phyloP scores from a whole-genome alignment of 768 basidiomycete genomes.

The Lentinula edodes region DNA sequence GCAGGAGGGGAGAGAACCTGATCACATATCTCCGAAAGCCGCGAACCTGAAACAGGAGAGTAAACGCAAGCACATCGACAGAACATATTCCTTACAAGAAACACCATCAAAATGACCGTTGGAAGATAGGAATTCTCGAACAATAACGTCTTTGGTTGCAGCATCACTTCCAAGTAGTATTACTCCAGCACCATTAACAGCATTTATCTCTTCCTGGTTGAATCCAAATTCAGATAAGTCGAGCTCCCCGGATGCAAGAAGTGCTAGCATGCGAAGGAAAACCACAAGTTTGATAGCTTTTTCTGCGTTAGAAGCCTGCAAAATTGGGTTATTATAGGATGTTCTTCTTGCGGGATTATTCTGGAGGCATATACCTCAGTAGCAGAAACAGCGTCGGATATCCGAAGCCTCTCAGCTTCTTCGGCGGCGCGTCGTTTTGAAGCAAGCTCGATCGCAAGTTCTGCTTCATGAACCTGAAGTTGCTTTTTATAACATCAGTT shows the following conservation, averaged over 20 bases:
- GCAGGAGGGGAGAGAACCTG: constrained; percentile 46
- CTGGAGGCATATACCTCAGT: constrained; percentile 42
- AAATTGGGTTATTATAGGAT: not conserved
- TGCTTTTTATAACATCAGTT: not conserved
- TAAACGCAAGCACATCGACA: constrained; percentile 5
- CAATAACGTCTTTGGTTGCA: constrained; percentile 41
- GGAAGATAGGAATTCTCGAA: constrained; percentile 53
- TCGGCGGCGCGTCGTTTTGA: constrained; percentile 52
- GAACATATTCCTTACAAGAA: constrained; percentile 42
- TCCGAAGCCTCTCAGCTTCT: constrained; percentile 47
- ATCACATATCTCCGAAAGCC: constrained; percentile 52
- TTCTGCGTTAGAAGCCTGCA: constrained; percentile 17
- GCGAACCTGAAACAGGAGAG: constrained; percentile 39
- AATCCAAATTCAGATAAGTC: constrained; percentile 37
- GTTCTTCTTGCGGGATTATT: not conserved
- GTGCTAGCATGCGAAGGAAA: constrained; percentile 53
- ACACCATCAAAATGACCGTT: constrained; percentile 58
- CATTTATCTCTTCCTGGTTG: constrained; percentile 45
- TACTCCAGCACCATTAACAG: constrained; percentile 48
- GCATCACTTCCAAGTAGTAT: constrained; percentile 51
- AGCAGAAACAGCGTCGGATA: constrained; percentile 49
- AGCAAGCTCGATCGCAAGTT: constrained; percentile 50
- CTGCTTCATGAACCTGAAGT: constrained; percentile 56
- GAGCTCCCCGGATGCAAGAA: constrained; percentile 39
- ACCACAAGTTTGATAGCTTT: constrained; percentile 49